phyloP scores from a whole-genome alignment of 352 stramenopile genomes.

The Pythium diclinum region DNA sequence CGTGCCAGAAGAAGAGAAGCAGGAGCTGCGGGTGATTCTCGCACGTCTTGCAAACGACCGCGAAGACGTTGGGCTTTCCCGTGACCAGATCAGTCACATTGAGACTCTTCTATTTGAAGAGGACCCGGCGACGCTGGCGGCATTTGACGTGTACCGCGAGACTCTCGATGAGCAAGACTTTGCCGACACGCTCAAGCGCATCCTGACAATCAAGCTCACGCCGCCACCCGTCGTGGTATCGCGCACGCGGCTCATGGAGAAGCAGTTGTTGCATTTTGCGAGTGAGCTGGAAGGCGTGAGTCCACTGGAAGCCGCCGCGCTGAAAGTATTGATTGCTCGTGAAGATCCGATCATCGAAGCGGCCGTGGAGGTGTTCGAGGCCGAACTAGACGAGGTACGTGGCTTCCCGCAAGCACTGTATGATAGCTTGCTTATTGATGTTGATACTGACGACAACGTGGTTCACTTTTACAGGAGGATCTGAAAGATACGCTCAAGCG shows the following conservation, averaged over 20 bases:
- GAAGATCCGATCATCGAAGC: conserved; percentile 43
- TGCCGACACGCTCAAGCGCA: conserved; percentile 48
- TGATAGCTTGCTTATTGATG: not conserved
- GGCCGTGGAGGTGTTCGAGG: conserved; percentile 36
- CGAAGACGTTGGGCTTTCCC: conserved; percentile 23
- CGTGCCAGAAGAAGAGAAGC: conserved; percentile 23
- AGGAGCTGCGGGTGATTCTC: conserved; percentile 28
- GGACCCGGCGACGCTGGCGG: conserved; percentile 47
- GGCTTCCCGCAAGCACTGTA: not conserved
- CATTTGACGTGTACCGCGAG: conserved; percentile 49
- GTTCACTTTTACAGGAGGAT: conserved; percentile 33
- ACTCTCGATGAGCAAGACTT: conserved; percentile 54
- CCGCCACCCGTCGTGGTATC: not conserved
- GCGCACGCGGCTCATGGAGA: conserved; percentile 19
- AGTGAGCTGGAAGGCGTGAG: conserved; percentile 13
- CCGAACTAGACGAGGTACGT: conserved; percentile 43
- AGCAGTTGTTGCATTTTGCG: conserved; percentile 25
- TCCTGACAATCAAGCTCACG: conserved; percentile 23
- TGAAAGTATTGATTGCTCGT: conserved; percentile 41
- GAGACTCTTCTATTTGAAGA: conserved; percentile 30
- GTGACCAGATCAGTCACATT: conserved; percentile 27
- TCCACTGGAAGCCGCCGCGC: conserved; percentile 27
- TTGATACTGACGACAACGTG: not conserved
- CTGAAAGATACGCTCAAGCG: conserved; percentile 51
- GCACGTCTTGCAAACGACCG: conserved; percentile 16